A percentile compares a stretch with the other conserved stretches of the same genome.
Evolutionary conservation across 257 asterid species (phyloP).

Genomic region (Solanum sitiens): DNA sequence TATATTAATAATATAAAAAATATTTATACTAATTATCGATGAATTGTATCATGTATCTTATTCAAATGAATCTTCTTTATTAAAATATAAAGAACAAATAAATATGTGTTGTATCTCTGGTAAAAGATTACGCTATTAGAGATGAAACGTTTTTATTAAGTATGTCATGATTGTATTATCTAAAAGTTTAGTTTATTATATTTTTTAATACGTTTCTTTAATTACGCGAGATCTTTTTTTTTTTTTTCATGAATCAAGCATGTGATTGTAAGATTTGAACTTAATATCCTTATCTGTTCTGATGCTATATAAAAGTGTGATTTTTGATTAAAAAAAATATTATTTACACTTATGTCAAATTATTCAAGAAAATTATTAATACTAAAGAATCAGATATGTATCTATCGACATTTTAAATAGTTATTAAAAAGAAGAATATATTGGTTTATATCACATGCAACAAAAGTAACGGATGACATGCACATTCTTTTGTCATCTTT

Average conservation of each 20-base stretch:
- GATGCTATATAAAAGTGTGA: not conserved
- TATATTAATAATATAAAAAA: not conserved
- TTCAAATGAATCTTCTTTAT: not conserved
- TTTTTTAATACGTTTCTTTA: not conserved
- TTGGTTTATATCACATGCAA: not conserved
- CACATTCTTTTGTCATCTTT: not conserved
- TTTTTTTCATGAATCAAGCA: not conserved
- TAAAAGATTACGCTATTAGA: not conserved
- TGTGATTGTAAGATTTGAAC: no score
- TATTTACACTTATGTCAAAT: not conserved
- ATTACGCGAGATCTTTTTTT: not conserved
- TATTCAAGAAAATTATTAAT: fast-evolving
- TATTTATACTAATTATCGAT: no score
- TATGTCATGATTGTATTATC: not conserved
- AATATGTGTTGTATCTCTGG: fast-evolving
- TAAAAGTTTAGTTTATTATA: not conserved
- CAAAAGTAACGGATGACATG: not conserved
- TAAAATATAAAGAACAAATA: not conserved
- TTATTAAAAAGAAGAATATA: not conserved
- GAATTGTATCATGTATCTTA: not conserved
- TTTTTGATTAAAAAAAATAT: not conserved
- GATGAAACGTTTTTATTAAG: not conserved
- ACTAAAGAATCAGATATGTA: not conserved
- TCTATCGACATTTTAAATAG: not conserved
- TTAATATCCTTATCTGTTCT: fast-evolving